Evolutionary conservation across 768 basidiomycete genomes (phyloP).

Genomic region (Tulasnella calospora): DNA sequence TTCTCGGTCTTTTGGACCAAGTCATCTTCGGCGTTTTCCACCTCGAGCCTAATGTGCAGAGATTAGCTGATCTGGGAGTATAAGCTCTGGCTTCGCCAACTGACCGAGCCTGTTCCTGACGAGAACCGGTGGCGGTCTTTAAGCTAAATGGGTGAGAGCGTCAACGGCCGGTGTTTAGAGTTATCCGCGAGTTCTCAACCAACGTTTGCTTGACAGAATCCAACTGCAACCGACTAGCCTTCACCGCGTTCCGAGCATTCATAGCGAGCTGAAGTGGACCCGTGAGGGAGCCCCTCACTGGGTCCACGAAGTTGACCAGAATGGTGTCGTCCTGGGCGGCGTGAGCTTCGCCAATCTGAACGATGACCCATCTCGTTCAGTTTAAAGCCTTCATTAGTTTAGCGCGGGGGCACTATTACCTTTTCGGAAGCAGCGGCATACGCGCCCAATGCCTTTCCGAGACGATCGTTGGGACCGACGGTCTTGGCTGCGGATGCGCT

Average conservation of each 20-base stretch:
- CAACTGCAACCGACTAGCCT: conserved; percentile 74
- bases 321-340: conserved; percentile 75
- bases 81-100: conserved; percentile 15
- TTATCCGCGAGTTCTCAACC: conserved; percentile 34
- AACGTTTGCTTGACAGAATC: conserved; percentile 87
- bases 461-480: conserved; percentile 46
- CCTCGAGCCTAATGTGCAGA: conserved; percentile 52
- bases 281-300: conserved; percentile 84
- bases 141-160: conserved; percentile 46
- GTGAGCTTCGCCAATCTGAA: conserved; percentile 61
- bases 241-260: conserved; percentile 84
- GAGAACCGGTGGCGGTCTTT: conserved; percentile 67
- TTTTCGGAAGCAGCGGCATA: conserved; percentile 84
- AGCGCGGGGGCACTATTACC: conserved; percentile 31
- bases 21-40: conserved; percentile 91
- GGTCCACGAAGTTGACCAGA: conserved; percentile 59
- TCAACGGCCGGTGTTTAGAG: not conserved
- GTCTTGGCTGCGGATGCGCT: conserved; percentile 54
- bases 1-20: conserved; percentile 97
- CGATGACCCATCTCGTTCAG: not conserved
- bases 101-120: conserved; percentile 79
- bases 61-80: not conserved
- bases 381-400: not conserved
- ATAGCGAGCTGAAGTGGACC: conserved; percentile 83
- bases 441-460: conserved; percentile 69